Evolutionary conservation across 2,329 filamentous ascomycete genomes (phyloP), one percentile per base, ranked within the genome.

Genomic region (Neoarthrinium moseri): DNA sequence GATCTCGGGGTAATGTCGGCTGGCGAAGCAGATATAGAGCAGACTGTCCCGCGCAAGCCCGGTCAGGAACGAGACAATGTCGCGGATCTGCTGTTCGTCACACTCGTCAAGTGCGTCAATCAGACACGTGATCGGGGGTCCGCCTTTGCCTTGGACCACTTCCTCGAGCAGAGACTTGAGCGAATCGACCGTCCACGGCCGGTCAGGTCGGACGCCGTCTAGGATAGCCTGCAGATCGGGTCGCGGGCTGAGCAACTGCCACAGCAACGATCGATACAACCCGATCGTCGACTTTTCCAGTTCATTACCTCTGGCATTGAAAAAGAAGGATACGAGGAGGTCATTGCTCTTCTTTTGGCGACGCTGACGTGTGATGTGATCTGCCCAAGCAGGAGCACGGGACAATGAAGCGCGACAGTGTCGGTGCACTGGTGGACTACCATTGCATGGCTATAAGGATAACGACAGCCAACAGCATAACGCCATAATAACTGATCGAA

Each of bases 241-340:
- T 3, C 54, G 26, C 18, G 54, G 55, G 1, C 61, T 39, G 1
- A 78, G 55, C 2, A 79, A 53, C 48, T 80, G 73, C 12, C 59
- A 54, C 2, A 79, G 50, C 8, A 80, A 53, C 3, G 73, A 71
- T 11, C 73, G 67, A 51, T 77, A 77, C 49, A 80, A 64, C 4
- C 77, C 75, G 1, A 52, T 20, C 0, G 62, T 64, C 0, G 71
- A 65, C 49, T 65, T 75, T 48, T 78, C 72, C 15, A 72, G 56
- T 6, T 59, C 42, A 0, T 58, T 54, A 1, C 73, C 73, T 40
- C 71, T 58, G 0, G 72, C 72, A 46, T 75, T 71, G 62, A 77
- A 78, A 61, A 76, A 78, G 54, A 75, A 77, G 0, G 57, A 60
- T 4, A 62, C 48, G 7, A 56, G 44, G 6, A 51, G 45, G 8